Conservation (phyloP, 441 rosid genomes). For the Isatis lusitanica region DNA sequence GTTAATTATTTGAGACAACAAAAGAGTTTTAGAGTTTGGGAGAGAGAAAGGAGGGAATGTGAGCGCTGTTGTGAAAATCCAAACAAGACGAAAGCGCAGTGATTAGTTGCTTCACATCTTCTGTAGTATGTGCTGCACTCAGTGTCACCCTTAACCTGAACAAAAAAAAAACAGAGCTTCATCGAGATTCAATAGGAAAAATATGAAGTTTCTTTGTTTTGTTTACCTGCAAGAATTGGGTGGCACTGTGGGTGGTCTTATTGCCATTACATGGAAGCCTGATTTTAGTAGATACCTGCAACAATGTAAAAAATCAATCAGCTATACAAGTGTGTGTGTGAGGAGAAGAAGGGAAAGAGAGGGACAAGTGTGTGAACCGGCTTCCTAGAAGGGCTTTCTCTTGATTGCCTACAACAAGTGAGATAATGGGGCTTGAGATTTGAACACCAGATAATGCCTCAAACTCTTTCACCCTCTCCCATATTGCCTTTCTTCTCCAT, state of each 20-base stretch:
- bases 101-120: constrained; percentile 75
- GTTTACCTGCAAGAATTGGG: constrained; percentile 88
- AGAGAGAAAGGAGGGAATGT: constrained; percentile 37
- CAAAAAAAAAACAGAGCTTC: not conserved
- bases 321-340: not conserved
- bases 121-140: constrained; percentile 65
- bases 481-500: constrained; percentile 82
- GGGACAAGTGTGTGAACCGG: constrained; percentile 43
- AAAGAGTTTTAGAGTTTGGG: constrained; percentile 47
- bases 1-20: not conserved
- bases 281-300: constrained; percentile 69
- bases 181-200: not conserved
- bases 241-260: constrained; percentile 96
- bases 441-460: constrained; percentile 67
- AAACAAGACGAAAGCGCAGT: constrained; percentile 58
- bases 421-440: constrained; percentile 74
- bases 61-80: constrained; percentile 43
- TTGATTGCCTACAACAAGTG: constrained; percentile 85
- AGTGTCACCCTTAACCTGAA: constrained; percentile 72
- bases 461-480: constrained; percentile 81
- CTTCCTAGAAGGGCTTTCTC: constrained; percentile 82
- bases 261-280: constrained; percentile 93
- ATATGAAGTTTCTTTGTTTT: not conserved
- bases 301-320: constrained; percentile 11
- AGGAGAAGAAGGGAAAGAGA: not conserved